Evolutionary conservation across 2,329 filamentous ascomycete species (phyloP).

Genomic region (Paradendryphiella salina): DNA sequence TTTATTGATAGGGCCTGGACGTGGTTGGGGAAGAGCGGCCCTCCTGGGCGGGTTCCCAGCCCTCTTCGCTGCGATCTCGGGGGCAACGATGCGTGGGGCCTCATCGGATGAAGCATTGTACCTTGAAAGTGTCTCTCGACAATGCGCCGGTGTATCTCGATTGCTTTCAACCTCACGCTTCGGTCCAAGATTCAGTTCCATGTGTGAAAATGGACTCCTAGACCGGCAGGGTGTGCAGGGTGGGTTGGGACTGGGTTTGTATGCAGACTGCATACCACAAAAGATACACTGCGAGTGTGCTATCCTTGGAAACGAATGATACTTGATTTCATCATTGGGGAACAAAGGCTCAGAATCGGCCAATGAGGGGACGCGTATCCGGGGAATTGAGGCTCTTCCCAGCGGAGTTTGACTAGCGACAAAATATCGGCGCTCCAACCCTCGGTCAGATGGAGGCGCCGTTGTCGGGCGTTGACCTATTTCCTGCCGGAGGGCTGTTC

Average conservation of each 20-base stretch:
- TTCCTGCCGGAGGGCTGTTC: not conserved
- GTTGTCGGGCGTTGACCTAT: not conserved
- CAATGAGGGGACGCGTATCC: constrained; percentile 12
- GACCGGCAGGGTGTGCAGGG: constrained; percentile 22
- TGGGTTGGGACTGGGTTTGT: constrained; percentile 2
- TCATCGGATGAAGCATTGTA: constrained; percentile 9
- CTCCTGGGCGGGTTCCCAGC: constrained; percentile 20
- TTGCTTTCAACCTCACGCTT: not conserved
- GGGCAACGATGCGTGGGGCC: constrained; percentile 13
- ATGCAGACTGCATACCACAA: constrained; percentile 21
- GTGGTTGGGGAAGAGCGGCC: constrained; percentile 8
- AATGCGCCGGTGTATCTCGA: not conserved
- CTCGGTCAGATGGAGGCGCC: not conserved
- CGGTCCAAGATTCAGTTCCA: not conserved
- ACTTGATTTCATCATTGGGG: constrained; percentile 23
- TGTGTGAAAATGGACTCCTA: constrained; percentile 16
- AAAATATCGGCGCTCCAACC: not conserved
- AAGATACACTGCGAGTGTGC: constrained; percentile 19
- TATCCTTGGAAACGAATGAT: constrained; percentile 27
- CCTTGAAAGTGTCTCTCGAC: not conserved
- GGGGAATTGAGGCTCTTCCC: not conserved
- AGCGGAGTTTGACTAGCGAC: not conserved
- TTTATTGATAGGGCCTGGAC: not conserved
- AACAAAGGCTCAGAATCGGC: constrained; percentile 12
- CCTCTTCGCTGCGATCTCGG: constrained; percentile 12